A percentile compares a stretch with the other conserved stretches of the same genome.
Conservation (phyloP, 176 grass and related monocot species). For the Ensete ventricosum region DNA sequence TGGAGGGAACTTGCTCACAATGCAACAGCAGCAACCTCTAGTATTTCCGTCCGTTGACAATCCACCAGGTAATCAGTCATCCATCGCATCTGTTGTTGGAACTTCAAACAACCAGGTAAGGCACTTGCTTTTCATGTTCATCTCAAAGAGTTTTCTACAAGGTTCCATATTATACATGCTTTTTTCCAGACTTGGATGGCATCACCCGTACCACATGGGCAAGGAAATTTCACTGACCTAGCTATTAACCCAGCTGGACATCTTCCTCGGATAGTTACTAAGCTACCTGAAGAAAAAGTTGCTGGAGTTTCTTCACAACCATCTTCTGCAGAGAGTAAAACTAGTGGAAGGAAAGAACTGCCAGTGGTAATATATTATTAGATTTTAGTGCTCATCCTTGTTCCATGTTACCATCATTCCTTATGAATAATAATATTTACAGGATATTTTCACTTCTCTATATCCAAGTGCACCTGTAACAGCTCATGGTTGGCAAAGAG, state of each 20-base stretch:
- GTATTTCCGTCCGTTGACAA: slow-evolving; percentile 15
- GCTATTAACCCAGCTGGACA: slow-evolving; percentile 23
- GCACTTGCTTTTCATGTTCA: background rate
- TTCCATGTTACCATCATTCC: slow-evolving; percentile 13
- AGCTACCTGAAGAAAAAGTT: slow-evolving; percentile 26
- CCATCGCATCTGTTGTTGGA: slow-evolving; percentile 34
- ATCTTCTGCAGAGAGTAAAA: slow-evolving; percentile 43
- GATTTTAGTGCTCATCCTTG: slow-evolving; percentile 4
- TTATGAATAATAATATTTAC: slow-evolving; percentile 14
- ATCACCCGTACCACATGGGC: slow-evolving; percentile 7
- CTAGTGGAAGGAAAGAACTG: slow-evolving; percentile 64
- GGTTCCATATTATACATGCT: slow-evolving; percentile 14
- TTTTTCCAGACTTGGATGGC: slow-evolving; percentile 23
- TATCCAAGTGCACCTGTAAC: slow-evolving; percentile 50
- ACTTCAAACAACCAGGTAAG: slow-evolving; percentile 52
- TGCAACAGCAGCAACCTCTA: slow-evolving; percentile 35
- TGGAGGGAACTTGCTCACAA: slow-evolving; percentile 28
- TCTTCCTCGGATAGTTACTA: slow-evolving; percentile 36
- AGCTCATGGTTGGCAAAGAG: slow-evolving; percentile 60
- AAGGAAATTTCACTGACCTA: slow-evolving; percentile 32
- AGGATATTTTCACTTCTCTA: slow-evolving; percentile 85
- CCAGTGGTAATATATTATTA: slow-evolving; percentile 47
- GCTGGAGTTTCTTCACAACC: slow-evolving; percentile 39
- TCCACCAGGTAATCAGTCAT: slow-evolving; percentile 7
- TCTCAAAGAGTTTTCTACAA: slow-evolving; percentile 1